Percentiles rank a stretch among this genome's conserved stretches.
phyloP scores from a whole-genome alignment of 1,139 yeast species.

The Oligophagozyma castellii region DNA sequence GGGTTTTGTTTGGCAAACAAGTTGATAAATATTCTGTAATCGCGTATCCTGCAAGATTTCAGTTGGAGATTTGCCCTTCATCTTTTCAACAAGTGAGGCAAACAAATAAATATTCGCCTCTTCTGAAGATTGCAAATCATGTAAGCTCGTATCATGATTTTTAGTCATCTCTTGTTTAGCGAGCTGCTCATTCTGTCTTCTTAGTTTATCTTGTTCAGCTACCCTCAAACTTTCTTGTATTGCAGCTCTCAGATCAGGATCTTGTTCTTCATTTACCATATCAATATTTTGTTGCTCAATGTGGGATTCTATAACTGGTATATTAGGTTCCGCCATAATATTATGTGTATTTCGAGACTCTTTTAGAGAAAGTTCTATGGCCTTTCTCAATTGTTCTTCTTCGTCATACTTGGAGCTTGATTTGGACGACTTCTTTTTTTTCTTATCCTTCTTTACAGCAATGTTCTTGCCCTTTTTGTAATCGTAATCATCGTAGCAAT shows the following conservation, averaged over 20 bases:
- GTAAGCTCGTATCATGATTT: conserved; percentile 22
- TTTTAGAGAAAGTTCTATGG: conserved; percentile 63
- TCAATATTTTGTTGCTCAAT: conserved; percentile 4
- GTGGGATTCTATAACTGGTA: conserved; percentile 9
- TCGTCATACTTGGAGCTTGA: conserved; percentile 28
- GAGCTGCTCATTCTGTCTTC: conserved; percentile 8
- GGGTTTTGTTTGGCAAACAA: conserved; percentile 56
- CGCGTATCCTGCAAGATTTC: conserved; percentile 47
- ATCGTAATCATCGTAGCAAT: conserved; percentile 52
- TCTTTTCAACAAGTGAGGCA: conserved; percentile 47
- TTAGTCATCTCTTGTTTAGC: conserved; percentile 12
- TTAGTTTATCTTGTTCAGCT: conserved; percentile 33
- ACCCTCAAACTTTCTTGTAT: conserved; percentile 86
- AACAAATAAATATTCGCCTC: conserved; percentile 67
- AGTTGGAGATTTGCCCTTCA: conserved; percentile 37
- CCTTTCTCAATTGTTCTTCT: conserved; percentile 67
- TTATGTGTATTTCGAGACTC: conserved; percentile 37
- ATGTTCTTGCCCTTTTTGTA: conserved; percentile 19
- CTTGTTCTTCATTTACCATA: conserved; percentile 46
- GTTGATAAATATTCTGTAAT: conserved; percentile 50
- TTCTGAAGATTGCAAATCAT: conserved; percentile 61
- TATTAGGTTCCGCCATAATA: conserved; percentile 16
- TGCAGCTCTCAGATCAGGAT: conserved; percentile 86
- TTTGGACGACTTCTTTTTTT: conserved; percentile 11
- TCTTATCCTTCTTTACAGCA: conserved; percentile 20